Base-by-base conservation (phyloP, 441 rosid genomes). In the Daphne laureola region DNA sequence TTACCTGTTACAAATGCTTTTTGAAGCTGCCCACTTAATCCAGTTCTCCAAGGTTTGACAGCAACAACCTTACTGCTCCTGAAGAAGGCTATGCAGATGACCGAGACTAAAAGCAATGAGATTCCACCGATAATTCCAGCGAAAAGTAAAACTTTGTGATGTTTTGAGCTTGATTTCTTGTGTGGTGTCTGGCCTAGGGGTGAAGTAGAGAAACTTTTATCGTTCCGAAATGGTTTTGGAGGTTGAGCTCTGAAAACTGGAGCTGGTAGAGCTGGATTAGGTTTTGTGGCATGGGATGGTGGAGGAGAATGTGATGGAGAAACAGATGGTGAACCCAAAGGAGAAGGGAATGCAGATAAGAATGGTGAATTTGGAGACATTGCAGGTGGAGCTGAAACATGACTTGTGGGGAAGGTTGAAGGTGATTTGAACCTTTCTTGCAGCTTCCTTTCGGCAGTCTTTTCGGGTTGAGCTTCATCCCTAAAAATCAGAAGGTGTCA, bases 1-100 rank as follows among this genome's bases (percentile, higher is more conserved):
- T 21, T 68, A 89, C 99, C 97, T 67, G 87, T 75, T 64, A 87
- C 62, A 68, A 87, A 78, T 63, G 94, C 84, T 69, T 78, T 81
- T 73, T 80, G 96, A 53, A 90, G 94, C 68, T 87, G 97, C 36
- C 98, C 95, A 61, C 95, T 87, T 73, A 83, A 66, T 43, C 82
- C 87, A 18, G 78, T 83, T 47, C 84, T 76, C 96, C 96, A 94
- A 48, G 99, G 97, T 63, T 72, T 82, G 67, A 90, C 93, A 31
- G 91, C 69, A 41, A 81, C 83, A 47, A 73, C 85, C 73, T 83
- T 83, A 42, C 71, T 79, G 63, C 69, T 77, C 63, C 75, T 54
- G 64, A 72, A 73, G 67, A 71, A 63, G 65, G 75, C 14, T 49
- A 76, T 26, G 50, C 68, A 61, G 51, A 75, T 53, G 26, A 57